A percentile compares a stretch with the other conserved stretches of the same genome.
phyloP scores from a whole-genome alignment of 495 filamentous ascomycete species.

The Aspergillus nanangensis region DNA sequence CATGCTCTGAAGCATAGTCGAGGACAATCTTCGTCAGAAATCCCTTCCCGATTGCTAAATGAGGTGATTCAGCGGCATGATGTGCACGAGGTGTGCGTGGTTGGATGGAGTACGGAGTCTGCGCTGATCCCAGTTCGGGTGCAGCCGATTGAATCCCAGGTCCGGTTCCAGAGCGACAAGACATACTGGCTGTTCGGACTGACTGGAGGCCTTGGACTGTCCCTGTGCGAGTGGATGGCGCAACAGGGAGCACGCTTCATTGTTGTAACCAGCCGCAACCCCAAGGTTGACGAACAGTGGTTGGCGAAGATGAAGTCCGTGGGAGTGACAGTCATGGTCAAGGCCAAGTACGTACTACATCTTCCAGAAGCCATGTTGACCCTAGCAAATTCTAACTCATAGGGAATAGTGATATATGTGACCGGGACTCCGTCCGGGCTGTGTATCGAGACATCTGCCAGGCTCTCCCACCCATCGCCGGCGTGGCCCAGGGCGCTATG shows the following conservation, averaged over 20 bases:
- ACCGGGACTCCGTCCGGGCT: too few species aligned
- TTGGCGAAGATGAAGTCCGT: slow-evolving; percentile 6
- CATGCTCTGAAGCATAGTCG: too few species aligned
- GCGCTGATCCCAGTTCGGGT: too few species aligned
- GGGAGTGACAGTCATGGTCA: not conserved
- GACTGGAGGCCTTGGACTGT: slow-evolving; percentile 50
- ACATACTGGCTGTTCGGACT: slow-evolving; percentile 55
- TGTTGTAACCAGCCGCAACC: slow-evolving; percentile 39
- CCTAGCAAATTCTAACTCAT: too few species aligned
- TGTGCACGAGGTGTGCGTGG: not conserved
- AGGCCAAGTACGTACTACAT: not conserved
- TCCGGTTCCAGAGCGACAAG: slow-evolving; percentile 25
- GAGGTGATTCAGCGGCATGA: not conserved
- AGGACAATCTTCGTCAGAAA: too few species aligned
- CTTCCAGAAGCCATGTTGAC: too few species aligned
- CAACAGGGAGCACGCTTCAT: slow-evolving; percentile 47
- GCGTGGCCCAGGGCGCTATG: slow-evolving; percentile 17
- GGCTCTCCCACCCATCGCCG: slow-evolving; percentile 9
- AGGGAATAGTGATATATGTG: too few species aligned
- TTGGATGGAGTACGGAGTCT: not conserved
- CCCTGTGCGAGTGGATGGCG: slow-evolving; percentile 51
- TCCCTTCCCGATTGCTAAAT: too few species aligned
- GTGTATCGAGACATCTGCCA: too few species aligned
- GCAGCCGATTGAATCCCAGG: not conserved
- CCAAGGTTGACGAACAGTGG: slow-evolving; percentile 42